Evolutionary conservation across 176 grass and related monocot species (phyloP).

Genomic region (Calamus simplicifolius): DNA sequence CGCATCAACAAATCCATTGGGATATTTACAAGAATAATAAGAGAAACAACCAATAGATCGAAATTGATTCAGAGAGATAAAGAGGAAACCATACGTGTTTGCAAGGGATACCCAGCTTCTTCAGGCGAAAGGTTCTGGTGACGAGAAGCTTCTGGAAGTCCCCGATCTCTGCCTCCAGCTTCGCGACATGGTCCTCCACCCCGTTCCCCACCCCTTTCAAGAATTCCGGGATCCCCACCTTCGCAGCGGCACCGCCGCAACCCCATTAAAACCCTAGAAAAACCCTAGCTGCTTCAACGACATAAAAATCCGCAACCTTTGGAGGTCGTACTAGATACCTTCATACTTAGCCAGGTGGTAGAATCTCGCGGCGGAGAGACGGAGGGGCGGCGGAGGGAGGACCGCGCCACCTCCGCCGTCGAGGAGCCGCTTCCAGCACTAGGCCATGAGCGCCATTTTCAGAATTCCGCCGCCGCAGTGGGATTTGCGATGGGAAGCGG

Average conservation of each 20-base stretch:
- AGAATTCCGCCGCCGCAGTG: no score
- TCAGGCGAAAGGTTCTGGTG: conserved; percentile 65
- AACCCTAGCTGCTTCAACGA: no score
- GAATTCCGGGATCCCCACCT: conserved; percentile 85
- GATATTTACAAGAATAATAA: no score
- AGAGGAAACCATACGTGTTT: conserved; percentile 40
- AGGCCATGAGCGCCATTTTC: no score
- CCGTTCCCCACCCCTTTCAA: conserved; percentile 66
- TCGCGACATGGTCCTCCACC: conserved; percentile 55
- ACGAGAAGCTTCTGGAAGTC: conserved; percentile 69
- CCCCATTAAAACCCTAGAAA: not conserved
- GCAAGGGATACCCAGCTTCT: conserved; percentile 83
- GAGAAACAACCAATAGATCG: no score
- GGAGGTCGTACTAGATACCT: conserved; percentile 19
- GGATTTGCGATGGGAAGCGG: no score
- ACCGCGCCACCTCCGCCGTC: not conserved
- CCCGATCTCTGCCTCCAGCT: conserved; percentile 60
- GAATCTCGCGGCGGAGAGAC: conserved; percentile 10
- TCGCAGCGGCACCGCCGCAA: conserved; percentile 23
- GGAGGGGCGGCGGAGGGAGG: not conserved
- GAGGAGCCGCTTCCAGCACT: no score
- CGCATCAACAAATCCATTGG: no score
- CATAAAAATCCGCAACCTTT: no score
- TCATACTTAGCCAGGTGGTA: conserved; percentile 36
- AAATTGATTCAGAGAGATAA: no score